Evolutionary conservation across 75 land plant genomes (phyloP).

Genomic region (Selaginella tamariscina): DNA sequence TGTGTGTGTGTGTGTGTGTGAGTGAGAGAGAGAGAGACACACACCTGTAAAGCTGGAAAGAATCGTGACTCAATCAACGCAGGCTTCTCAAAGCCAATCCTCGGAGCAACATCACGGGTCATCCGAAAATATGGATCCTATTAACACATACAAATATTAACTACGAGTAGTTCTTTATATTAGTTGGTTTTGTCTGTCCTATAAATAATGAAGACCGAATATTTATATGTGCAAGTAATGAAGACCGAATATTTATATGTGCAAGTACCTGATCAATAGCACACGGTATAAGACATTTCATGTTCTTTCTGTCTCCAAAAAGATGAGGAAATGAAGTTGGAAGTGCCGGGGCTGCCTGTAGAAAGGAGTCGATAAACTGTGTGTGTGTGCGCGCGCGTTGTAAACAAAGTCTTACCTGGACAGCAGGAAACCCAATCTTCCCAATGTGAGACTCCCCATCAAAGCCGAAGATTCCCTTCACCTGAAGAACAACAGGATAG

Average conservation of each 20-base stretch:
- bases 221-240: background rate
- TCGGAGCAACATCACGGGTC: conserved; percentile 96
- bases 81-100: conserved; percentile 80
- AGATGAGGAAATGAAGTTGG: conserved; percentile 94
- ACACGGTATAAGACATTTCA: conserved; percentile 88
- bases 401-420: conserved; percentile 45
- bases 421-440: conserved; percentile 79
- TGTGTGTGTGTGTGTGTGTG: background rate
- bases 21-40: background rate
- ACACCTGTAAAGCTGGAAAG: conserved; percentile 94
- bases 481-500: conserved; percentile 32
- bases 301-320: conserved; percentile 54
- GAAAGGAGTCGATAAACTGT: background rate
- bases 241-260: background rate
- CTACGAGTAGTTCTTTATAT: background rate
- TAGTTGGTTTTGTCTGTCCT: no score
- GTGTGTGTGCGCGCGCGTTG: no score
- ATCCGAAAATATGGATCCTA: conserved; percentile 98
- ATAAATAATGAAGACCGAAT: conserved; percentile 2
- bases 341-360: conserved; percentile 95
- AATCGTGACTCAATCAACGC: conserved; percentile 77
- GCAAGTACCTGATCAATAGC: conserved; percentile 87
- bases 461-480: conserved; percentile 87
- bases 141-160: conserved; percentile 8
- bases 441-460: conserved; percentile 80